Conservation (phyloP, 805 yeast species). For the Ogataea kodamae region DNA sequence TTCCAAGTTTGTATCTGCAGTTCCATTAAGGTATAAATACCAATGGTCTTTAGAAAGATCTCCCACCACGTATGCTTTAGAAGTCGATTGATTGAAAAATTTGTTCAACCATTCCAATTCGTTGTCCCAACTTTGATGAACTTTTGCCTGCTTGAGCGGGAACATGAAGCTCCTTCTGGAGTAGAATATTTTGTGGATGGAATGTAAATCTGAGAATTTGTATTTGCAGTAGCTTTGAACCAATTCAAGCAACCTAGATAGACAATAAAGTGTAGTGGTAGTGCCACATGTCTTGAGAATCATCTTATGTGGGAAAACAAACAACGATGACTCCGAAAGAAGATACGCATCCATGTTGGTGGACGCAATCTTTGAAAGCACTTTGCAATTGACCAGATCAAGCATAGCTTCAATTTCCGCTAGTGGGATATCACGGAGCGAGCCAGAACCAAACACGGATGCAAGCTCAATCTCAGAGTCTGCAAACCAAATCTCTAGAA, state of each 20-base stretch:
- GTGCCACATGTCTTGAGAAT: slow-evolving; percentile 95
- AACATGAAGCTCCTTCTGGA: slow-evolving; percentile 92
- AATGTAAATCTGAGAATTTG: slow-evolving; percentile 30
- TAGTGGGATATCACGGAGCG: slow-evolving; percentile 61
- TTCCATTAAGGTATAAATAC: slow-evolving; percentile 76
- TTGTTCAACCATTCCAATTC: slow-evolving; percentile 70
- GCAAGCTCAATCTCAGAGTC: slow-evolving; percentile 35
- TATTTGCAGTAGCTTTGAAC: slow-evolving; percentile 41
- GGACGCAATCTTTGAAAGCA: slow-evolving; percentile 73
- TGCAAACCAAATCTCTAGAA: slow-evolving; percentile 86
- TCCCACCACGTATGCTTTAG: slow-evolving; percentile 73
- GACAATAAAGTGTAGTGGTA: slow-evolving; percentile 80
- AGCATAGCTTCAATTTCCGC: slow-evolving; percentile 68
- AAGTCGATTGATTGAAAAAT: slow-evolving; percentile 57
- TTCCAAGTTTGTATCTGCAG: slow-evolving; percentile 7
- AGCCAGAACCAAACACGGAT: slow-evolving; percentile 24
- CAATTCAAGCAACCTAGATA: slow-evolving; percentile 58
- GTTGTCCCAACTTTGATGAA: slow-evolving; percentile 81
- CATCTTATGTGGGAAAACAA: slow-evolving; percentile 82
- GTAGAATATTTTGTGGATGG: slow-evolving; percentile 69
- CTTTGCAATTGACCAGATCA: slow-evolving; percentile 83
- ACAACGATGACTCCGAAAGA: slow-evolving; percentile 83
- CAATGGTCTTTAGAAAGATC: slow-evolving; percentile 80
- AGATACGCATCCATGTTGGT: slow-evolving; percentile 73
- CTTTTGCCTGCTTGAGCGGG: slow-evolving; percentile 75